Conservation (phyloP, 2,329 filamentous ascomycete species). For the Botrytis galanthina region DNA sequence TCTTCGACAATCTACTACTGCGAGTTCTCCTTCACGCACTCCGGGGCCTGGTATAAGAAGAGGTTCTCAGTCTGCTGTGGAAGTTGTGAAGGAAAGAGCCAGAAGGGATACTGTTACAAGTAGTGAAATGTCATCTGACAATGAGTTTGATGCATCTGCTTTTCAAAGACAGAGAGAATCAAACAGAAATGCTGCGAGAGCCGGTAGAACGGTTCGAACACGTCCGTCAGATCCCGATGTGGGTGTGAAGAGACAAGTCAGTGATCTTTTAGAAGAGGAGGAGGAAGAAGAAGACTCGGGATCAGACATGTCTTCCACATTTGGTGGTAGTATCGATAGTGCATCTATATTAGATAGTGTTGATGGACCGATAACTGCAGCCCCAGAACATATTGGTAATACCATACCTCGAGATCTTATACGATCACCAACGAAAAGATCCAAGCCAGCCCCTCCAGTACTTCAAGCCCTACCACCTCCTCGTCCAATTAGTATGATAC, state of each 20-base stretch:
- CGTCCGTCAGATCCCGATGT: conserved; percentile 51
- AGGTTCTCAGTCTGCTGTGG: conserved; percentile 69
- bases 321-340: conserved; percentile 67
- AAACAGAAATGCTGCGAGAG: conserved; percentile 55
- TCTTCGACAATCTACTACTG: conserved; percentile 58
- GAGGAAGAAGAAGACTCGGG: conserved; percentile 56
- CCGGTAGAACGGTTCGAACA: conserved; percentile 52
- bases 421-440: conserved; percentile 63
- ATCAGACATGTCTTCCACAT: conserved; percentile 63
- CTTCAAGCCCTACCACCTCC: conserved; percentile 69
- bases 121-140: conserved; percentile 80
- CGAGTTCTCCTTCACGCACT: conserved; percentile 68
- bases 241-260: conserved; percentile 37
- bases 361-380: conserved; percentile 54
- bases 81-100: conserved; percentile 66
- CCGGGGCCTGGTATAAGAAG: conserved; percentile 49
- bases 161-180: conserved; percentile 64
- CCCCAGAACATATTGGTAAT: conserved; percentile 59
- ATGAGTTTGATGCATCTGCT: conserved; percentile 67
- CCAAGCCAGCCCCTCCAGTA: conserved; percentile 54
- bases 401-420: conserved; percentile 61
- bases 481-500: conserved; percentile 63
- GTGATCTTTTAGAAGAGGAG: conserved; percentile 51
- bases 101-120: conserved; percentile 76
- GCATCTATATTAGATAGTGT: conserved; percentile 65